phyloP scores from a whole-genome alignment of 352 stramenopile species.

The Pythium biforme region DNA sequence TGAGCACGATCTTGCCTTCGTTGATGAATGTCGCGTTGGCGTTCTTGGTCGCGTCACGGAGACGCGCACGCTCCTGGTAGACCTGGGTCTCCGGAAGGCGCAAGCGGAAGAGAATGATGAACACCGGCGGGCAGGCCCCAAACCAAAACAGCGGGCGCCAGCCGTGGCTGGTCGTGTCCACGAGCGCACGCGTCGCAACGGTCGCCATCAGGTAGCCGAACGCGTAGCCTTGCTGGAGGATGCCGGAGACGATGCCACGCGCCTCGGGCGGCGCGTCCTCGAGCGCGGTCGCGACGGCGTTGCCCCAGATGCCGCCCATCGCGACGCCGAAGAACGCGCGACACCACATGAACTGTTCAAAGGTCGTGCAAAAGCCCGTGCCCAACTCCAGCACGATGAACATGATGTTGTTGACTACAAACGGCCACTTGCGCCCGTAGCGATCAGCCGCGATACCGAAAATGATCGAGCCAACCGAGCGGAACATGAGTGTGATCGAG shows the following conservation, averaged over 20 bases:
- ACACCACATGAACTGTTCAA: slow-evolving; percentile 15
- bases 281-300: slow-evolving; percentile 39
- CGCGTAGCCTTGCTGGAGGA: slow-evolving; percentile 47
- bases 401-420: slow-evolving; percentile 7
- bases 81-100: slow-evolving; percentile 28
- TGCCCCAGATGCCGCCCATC: slow-evolving; percentile 43
- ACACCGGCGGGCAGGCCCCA: slow-evolving; percentile 35
- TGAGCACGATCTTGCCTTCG: slow-evolving; percentile 1
- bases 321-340: not conserved
- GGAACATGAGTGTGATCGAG: slow-evolving; percentile 45
- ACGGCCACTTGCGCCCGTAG: slow-evolving; percentile 21
- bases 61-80: slow-evolving; percentile 1
- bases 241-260: slow-evolving; percentile 42
- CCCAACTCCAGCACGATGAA: too few species aligned
- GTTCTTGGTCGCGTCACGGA: not conserved
- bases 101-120: slow-evolving; percentile 48
- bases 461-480: slow-evolving; percentile 38
- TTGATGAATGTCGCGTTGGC: not conserved
- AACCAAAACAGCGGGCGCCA: slow-evolving; percentile 39
- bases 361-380: too few species aligned
- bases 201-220: slow-evolving; percentile 45
- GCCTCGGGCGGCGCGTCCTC: slow-evolving; percentile 34
- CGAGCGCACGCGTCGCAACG: slow-evolving; percentile 35
- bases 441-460: slow-evolving; percentile 44
- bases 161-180: slow-evolving; percentile 39